Conservation (phyloP, 352 stramenopile genomes). For the Pythium apleroticum region DNA sequence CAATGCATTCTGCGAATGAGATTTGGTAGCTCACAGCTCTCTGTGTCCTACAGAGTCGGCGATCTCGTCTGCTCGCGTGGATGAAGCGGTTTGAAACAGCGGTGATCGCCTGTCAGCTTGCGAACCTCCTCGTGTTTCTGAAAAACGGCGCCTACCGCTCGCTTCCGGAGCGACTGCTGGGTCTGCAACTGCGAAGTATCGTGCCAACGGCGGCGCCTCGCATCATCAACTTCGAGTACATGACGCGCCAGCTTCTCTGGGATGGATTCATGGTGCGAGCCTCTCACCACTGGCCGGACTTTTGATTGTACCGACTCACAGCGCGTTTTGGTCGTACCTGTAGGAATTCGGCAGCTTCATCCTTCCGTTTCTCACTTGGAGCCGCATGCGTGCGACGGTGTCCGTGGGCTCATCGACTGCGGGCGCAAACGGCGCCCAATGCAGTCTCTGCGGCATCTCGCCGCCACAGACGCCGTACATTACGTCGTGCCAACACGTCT, state of each 20-base stretch:
- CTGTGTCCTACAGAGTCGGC: slow-evolving; percentile 19
- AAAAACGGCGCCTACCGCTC: slow-evolving; percentile 70
- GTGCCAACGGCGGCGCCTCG: slow-evolving; percentile 48
- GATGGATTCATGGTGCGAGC: slow-evolving; percentile 72
- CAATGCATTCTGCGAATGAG: not conserved
- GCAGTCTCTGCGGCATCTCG: slow-evolving; percentile 59
- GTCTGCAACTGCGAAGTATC: slow-evolving; percentile 71
- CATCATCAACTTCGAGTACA: slow-evolving; percentile 87
- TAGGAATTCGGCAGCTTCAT: slow-evolving; percentile 84
- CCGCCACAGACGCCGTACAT: slow-evolving; percentile 83
- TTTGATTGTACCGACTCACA: not conserved
- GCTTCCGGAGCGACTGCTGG: slow-evolving; percentile 67
- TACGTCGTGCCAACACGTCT: slow-evolving; percentile 84
- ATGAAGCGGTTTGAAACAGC: slow-evolving; percentile 81
- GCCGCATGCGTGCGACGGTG: slow-evolving; percentile 31
- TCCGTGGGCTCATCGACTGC: slow-evolving; percentile 13
- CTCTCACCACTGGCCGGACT: not conserved
- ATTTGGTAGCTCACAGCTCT: not conserved
- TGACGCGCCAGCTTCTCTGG: slow-evolving; percentile 84
- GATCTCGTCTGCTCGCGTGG: slow-evolving; percentile 37
- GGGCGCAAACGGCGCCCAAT: slow-evolving; percentile 35
- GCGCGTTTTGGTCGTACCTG: not conserved
- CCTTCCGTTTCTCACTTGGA: slow-evolving; percentile 73
- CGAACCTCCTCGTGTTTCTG: slow-evolving; percentile 74
- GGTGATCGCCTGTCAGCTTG: slow-evolving; percentile 62